Evolutionary conservation across 208 protist species (phyloP), one percentile per base, ranked within the genome.

Genomic region (Trypanosoma cruzi): DNA sequence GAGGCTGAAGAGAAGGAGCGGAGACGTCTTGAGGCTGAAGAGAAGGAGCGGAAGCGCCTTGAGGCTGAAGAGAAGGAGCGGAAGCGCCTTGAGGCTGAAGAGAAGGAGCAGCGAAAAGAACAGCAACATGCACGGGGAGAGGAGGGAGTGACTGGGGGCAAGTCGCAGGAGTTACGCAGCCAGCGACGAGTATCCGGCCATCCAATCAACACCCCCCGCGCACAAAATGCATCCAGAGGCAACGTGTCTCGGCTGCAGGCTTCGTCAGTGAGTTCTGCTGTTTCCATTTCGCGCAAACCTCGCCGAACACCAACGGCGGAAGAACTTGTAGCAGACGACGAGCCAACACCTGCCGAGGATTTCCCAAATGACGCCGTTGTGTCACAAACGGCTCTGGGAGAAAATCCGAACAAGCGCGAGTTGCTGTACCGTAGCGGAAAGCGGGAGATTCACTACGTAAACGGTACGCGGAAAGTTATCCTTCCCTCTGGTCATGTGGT

Each of bases 381-480:
- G 13, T 93, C 89, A 28, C 68, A 90, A 64, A 89, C 81, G 37
- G 70, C 85, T 16, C 63, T 90, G 34, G 91, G 85, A 55, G 89
- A 92, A 56, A 92, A 89, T 73, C 80, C 86, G 11, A 96, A 93
- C 80, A 97, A 97, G 74, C 77, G 79, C 8, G 93, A 97, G 75
- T 73, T 89, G 22, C 74, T 94, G 44, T 97, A 95, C 79, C 81
- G 79, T 54, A 97, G 90, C 55, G 90, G 94, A 20, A 96, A 95
- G 83, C 81, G 89, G 14, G 93, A 97, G 63, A 91, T 97, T 29
- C 77, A 93, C 75, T 98, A 96, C 72, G 73, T 86, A 4, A 98
- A 98, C 74, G 95, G 94, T 57, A 98, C 94, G 14, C 71, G 81
- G 31, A 98, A 98, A 80, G 68, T 87, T 0, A 75, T 97, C 28